Conservation (phyloP, 345 rosid genomes). For the Brassica cretica region DNA sequence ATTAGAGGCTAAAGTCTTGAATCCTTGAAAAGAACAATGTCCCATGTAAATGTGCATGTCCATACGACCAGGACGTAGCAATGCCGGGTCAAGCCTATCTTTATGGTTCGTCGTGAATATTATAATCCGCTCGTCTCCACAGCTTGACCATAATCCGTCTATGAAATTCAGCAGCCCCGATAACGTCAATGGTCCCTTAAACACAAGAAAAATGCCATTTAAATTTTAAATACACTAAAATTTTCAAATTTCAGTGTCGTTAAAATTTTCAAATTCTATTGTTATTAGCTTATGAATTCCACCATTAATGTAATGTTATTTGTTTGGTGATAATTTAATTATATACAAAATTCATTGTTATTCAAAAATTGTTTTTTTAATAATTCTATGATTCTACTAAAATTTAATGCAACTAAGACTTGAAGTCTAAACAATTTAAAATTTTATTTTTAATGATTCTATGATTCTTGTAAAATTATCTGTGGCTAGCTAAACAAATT, state of each 20-base stretch:
- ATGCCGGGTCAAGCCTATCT: conserved; percentile 1
- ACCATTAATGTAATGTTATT: background rate
- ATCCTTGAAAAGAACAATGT: background rate
- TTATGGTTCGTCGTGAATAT: background rate
- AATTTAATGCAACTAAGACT: background rate
- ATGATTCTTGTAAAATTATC: background rate
- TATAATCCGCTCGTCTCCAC: conserved; percentile 2
- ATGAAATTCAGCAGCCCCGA: background rate
- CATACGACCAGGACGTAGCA: conserved; percentile 2
- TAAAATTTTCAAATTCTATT: background rate
- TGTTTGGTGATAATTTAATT: background rate
- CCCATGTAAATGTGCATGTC: conserved; percentile 3
- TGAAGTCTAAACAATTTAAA: background rate
- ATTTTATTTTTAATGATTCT: background rate
- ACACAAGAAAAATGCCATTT: background rate
- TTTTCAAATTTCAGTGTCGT: background rate
- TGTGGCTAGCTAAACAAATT: background rate
- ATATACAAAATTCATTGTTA: background rate
- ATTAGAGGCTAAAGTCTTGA: background rate
- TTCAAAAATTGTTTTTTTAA: background rate
- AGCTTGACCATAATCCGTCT: background rate
- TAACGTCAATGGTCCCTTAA: background rate
- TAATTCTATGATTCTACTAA: background rate
- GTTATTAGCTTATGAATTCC: background rate
- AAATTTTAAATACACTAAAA: background rate